A percentile compares a stretch with the other conserved stretches of the same genome.
These are phyloP conservation scores for Raphanus raphanistrum DNA, from an alignment of 345 rosid species.

Conservation along the genomic window DNA sequence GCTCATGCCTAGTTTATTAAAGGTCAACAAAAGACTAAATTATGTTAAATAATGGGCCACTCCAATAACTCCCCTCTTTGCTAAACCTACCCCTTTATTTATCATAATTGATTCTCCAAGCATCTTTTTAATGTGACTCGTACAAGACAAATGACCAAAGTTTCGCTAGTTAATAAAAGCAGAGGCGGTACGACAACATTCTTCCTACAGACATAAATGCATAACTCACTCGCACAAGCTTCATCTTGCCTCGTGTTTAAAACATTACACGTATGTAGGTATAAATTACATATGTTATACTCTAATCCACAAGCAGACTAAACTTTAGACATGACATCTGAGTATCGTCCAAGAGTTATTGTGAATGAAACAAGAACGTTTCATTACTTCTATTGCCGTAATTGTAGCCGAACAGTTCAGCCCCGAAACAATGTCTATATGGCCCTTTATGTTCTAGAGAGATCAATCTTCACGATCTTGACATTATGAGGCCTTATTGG, in stretches of 20 bases:
- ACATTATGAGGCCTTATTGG: slow-evolving; percentile 47
- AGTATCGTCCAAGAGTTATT: slow-evolving; percentile 44
- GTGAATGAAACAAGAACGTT: slow-evolving; percentile 68
- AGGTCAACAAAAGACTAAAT: no score
- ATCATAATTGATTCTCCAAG: slow-evolving; percentile 18
- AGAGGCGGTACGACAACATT: slow-evolving; percentile 12
- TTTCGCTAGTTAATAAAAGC: slow-evolving; percentile 26
- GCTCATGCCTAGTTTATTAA: no score
- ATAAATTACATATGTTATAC: slow-evolving; percentile 4
- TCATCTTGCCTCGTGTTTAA: slow-evolving; percentile 24
- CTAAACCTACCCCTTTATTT: background rate
- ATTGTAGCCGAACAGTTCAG: slow-evolving; percentile 53
- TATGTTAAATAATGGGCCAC: slow-evolving; percentile 7
- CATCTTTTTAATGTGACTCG: slow-evolving; percentile 17
- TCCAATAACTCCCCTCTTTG: background rate
- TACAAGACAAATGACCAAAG: slow-evolving; percentile 30
- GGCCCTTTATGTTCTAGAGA: slow-evolving; percentile 46
- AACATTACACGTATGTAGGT: slow-evolving; percentile 14
- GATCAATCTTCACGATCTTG: slow-evolving; percentile 46
- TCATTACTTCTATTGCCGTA: slow-evolving; percentile 68
- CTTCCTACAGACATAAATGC: slow-evolving; percentile 13
- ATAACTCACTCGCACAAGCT: slow-evolving; percentile 31
- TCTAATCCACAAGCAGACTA: background rate
- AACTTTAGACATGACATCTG: slow-evolving; percentile 19
- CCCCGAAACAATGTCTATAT: slow-evolving; percentile 39